Conservation (phyloP, 1,139 yeast genomes). For the Geotrichum aggregatum region DNA sequence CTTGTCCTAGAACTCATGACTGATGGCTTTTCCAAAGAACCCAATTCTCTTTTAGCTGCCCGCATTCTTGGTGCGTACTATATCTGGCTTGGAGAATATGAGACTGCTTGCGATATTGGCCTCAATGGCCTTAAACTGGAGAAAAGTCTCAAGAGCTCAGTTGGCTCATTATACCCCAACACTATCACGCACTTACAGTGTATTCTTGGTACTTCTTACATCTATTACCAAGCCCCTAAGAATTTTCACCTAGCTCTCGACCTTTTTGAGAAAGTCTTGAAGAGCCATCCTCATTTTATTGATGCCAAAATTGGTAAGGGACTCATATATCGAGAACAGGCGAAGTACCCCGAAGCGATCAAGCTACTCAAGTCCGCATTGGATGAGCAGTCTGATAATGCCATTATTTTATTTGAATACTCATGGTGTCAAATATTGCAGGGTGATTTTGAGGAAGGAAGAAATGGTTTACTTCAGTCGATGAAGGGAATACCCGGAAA, state of each 20-base stretch:
- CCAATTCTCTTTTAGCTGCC: conserved; percentile 56
- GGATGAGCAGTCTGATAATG: conserved; percentile 49
- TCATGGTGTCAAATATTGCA: conserved; percentile 74
- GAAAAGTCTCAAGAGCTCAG: conserved; percentile 42
- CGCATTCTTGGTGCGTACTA: conserved; percentile 63
- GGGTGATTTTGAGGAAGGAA: conserved; percentile 52
- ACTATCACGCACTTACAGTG: conserved; percentile 61
- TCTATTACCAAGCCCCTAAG: conserved; percentile 86
- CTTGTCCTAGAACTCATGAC: conserved; percentile 53
- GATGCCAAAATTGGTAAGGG: conserved; percentile 81
- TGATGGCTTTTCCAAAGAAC: conserved; percentile 49
- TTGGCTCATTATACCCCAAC: conserved; percentile 48
- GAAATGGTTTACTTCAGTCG: conserved; percentile 47
- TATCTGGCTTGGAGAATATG: conserved; percentile 60
- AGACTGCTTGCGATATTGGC: conserved; percentile 57
- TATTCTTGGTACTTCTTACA: conserved; percentile 69
- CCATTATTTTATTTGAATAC: conserved; percentile 62
- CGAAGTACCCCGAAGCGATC: conserved; percentile 53
- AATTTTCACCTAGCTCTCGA: conserved; percentile 71
- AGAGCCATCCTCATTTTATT: conserved; percentile 48
- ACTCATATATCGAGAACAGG: conserved; percentile 64
- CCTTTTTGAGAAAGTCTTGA: conserved; percentile 61
- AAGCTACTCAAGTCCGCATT: conserved; percentile 51
- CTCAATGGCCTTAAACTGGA: conserved; percentile 58
- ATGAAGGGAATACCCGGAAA: conserved; percentile 47